phyloP scores from a whole-genome alignment of 495 filamentous ascomycete species.

The Geoglossum glabrum region DNA sequence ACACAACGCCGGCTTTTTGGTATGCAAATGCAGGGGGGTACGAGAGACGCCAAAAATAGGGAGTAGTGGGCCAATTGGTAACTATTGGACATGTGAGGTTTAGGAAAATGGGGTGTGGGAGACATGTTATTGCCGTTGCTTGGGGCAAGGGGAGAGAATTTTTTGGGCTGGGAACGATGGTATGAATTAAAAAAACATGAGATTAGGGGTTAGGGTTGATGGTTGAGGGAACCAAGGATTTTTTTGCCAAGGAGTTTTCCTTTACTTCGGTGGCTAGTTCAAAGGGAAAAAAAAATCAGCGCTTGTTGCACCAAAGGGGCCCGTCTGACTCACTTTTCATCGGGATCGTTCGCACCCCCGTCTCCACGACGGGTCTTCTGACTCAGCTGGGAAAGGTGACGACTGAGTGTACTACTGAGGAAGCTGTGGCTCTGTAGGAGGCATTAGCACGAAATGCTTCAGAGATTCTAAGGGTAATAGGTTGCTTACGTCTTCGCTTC shows the following conservation, averaged over 20 bases:
- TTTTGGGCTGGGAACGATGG: too few species aligned
- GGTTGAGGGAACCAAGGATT: conserved; percentile 12
- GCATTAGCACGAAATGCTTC: neutral
- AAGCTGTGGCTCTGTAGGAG: neutral
- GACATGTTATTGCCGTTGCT: too few species aligned
- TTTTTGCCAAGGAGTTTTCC: conserved; percentile 26
- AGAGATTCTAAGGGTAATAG: neutral
- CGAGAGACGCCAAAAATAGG: neutral
- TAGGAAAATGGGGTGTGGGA: too few species aligned
- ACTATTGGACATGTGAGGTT: too few species aligned
- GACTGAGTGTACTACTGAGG: conserved; percentile 9
- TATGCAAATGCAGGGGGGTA: neutral
- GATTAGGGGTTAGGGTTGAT: neutral
- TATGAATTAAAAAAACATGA: neutral
- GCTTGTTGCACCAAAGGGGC: too few species aligned
- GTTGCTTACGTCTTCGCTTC: conserved; percentile 3
- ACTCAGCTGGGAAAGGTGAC: conserved; percentile 10
- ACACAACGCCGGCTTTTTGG: too few species aligned
- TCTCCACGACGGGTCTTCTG: conserved; percentile 12
- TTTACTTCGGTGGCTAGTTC: conserved; percentile 18
- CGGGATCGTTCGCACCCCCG: conserved; percentile 15
- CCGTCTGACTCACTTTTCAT: conserved; percentile 17
- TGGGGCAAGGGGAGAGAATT: too few species aligned
- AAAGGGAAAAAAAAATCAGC: too few species aligned
- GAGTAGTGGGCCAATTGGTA: too few species aligned